Base-by-base conservation (phyloP, 176 grass and related monocot species). In the Juncus effusus region DNA sequence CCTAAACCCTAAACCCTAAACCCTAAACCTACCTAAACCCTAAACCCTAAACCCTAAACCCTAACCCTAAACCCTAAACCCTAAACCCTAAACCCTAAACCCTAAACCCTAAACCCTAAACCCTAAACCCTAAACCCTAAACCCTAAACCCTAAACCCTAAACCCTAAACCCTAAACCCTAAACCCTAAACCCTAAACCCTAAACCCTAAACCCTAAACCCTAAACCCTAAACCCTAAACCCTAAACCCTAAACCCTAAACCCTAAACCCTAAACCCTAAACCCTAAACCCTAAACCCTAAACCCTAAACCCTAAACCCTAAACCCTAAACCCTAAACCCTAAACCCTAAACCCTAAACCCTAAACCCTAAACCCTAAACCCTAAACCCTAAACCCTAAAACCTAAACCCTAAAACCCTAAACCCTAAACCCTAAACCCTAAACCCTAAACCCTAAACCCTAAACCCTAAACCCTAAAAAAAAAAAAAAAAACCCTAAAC, bases 121-220 rank as follows among this genome's bases (percentile, higher is more conserved):
- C 67, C 67, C 51, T 57, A 72, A 72, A 72, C 37, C 67, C 67
- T 41, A 39, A 72, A 72, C 49, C 67, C 67, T 58, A 58, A 72
- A 72, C 67, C 67, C 67, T 72, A 72, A 72, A 72, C 67, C 67
- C 67, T 72, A 72, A 72, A 72, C 67, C 67, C 67, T 72, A 72
- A 72, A 72, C 68, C 68, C 68, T 72, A 72, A 72, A 72, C 68
- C 68, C 68, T 6, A 40, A 58, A 72, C 39, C 47, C 68, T 36
- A n/a, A 58, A 72, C n/a, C n/a, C n/a, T n/a, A n/a, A n/a, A n/a
- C n/a, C n/a, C n/a, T n/a, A n/a, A n/a, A n/a, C n/a, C n/a, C n/a
- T n/a, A n/a, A n/a, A n/a, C n/a, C n/a, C n/a, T n/a, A n/a, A 58
- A 49, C 67, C n/a, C n/a, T n/a, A n/a, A n/a, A 10, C 69, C 69